Percentiles rank a stretch among this genome's conserved stretches.
Conservation (phyloP, 192 early-diverging fungal species). For the Backusella westeae region DNA sequence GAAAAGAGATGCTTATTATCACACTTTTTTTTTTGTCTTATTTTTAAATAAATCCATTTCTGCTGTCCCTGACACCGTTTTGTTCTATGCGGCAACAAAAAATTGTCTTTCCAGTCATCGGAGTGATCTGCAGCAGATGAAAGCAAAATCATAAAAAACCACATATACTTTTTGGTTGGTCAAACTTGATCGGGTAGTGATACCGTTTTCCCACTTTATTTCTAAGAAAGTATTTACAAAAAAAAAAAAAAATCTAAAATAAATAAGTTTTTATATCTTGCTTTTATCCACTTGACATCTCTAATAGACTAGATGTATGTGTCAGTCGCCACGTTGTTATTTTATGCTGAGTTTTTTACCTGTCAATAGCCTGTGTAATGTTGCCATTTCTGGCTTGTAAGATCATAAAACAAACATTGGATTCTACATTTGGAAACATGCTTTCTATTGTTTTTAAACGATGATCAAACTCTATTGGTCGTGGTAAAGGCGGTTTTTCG, state of each 20-base stretch:
- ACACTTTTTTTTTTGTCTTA: background rate
- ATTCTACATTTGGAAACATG: conserved; percentile 77
- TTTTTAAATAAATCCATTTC: background rate
- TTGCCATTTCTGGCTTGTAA: conserved; percentile 66
- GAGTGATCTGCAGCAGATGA: background rate
- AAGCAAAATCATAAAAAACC: background rate
- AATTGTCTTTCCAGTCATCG: background rate
- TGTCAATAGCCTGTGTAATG: conserved; percentile 45
- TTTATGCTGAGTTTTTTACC: conserved; percentile 11
- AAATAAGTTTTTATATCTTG: background rate
- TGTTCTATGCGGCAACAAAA: background rate
- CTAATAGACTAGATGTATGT: background rate
- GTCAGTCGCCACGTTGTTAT: no score
- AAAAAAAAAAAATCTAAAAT: background rate
- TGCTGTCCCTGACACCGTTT: background rate
- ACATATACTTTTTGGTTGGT: no score
- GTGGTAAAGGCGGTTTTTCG: background rate
- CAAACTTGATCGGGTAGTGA: background rate
- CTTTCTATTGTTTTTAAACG: conserved; percentile 53
- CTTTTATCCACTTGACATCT: conserved; percentile 1
- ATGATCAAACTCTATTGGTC: conserved; percentile 38
- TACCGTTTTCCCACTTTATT: background rate
- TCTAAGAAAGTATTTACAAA: background rate
- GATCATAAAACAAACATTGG: conserved; percentile 67
- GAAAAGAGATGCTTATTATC: background rate